Percentiles rank a stretch among this genome's conserved stretches.
These are phyloP conservation scores for Hebeloma cylindrosporum DNA, from an alignment of 768 basidiomycete genomes.

Conservation along the genomic window DNA sequence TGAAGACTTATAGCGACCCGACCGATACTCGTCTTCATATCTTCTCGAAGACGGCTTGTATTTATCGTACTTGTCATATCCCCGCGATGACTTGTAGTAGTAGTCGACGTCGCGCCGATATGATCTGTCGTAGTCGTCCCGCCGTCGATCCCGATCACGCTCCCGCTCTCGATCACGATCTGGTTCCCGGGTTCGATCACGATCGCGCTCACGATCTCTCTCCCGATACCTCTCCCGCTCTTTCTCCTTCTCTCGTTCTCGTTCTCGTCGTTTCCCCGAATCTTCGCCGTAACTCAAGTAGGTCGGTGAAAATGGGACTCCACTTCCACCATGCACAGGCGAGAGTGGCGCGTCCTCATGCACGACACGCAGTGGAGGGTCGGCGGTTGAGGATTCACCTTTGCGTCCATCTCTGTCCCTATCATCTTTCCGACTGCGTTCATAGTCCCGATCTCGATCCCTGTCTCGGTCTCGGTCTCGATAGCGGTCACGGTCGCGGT, in stretches of 20 bases:
- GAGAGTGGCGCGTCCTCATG: conserved; percentile 24
- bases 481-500: conserved; percentile 14
- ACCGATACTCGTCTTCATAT: conserved; percentile 24
- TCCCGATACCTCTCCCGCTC: conserved; percentile 18
- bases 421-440: conserved; percentile 7
- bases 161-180: conserved; percentile 21
- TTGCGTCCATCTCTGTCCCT: too few relatives aligned
- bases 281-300: conserved; percentile 18
- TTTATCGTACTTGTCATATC: conserved; percentile 15
- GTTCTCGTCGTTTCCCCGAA: conserved; percentile 9
- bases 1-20: conserved; percentile 1
- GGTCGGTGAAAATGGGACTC: conserved; percentile 22
- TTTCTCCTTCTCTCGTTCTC: conserved; percentile 15
- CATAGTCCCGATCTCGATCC: conserved; percentile 19
- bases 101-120: conserved; percentile 12
- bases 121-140: conserved; percentile 8
- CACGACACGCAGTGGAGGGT: conserved; percentile 21
- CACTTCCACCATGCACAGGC: conserved; percentile 15
- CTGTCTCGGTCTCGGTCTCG: conserved; percentile 17
- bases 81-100: conserved; percentile 13
- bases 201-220: conserved; percentile 13
- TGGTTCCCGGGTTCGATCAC: conserved; percentile 18
- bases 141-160: conserved; percentile 21
- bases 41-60: conserved; percentile 17
- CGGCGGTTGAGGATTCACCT: conserved; percentile 7